Evolutionary conservation across 768 basidiomycete species (phyloP), one percentile per base, ranked within the genome.

Genomic region (Lanmaoa pseudosensibilis): DNA sequence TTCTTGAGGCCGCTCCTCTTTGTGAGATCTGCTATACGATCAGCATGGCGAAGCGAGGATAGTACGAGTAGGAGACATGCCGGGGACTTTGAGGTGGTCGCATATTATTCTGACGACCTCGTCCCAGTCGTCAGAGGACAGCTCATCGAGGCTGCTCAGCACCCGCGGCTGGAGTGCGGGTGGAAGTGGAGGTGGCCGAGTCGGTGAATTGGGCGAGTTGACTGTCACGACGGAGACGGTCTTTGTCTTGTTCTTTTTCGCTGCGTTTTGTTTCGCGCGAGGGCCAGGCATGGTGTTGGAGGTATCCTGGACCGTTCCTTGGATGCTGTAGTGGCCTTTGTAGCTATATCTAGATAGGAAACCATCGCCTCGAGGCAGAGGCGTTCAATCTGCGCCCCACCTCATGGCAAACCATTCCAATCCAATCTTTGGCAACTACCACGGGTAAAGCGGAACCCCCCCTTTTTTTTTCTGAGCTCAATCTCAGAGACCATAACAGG

Each of bases 361-460:
- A 1, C 12, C 19, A 9, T 37, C 49, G 49, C 37, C 48, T 50
- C 36, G 34, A 36, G 34, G 21, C 23, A 30, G 27, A 46, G 3
- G 11, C n/a, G n/a, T n/a, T n/a, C n/a, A n/a, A n/a, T n/a, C n/a
- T n/a, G n/a, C 12, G 12, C 39, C 39, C 19, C 18, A n/a, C 25
- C 25, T 25, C 32, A 66, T 67, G 66, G 32, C 32, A 5, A 5
- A 1, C 30, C 30, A 30, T 30, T 8, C 54, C 23, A 45, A 25
- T 16, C 50, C 55, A 18, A 46, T 81, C 25, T 75, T 89, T 68
- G 90, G 90, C 56, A 92, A 91, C 68, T 91, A 91, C 68, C 82
- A 83, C 67, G 84, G 84, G 88, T 86, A 63, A 39, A 57, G 73
- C 7, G n/a, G n/a, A n/a, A 23, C 52, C n/a, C 36, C 5, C 5